Conservation (phyloP, 2,329 filamentous ascomycete species). For the Alternaria consortialis region DNA sequence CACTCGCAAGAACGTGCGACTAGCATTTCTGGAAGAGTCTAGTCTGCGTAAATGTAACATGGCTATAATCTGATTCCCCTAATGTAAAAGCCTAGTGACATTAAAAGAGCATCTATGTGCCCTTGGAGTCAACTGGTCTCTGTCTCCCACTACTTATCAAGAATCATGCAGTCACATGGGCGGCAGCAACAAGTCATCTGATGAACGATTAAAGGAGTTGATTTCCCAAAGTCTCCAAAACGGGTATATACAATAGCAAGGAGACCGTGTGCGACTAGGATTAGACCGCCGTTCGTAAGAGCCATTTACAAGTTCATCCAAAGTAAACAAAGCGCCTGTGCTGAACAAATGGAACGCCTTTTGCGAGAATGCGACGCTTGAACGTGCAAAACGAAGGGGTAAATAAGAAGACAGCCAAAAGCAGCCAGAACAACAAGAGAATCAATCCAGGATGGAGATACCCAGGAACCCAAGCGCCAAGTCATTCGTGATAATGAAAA, state of each 20-base stretch:
- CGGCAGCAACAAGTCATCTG: not conserved
- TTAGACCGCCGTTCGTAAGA: conserved; percentile 3
- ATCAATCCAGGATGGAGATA: not conserved
- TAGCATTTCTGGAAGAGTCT: not conserved
- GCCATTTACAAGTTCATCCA: not conserved
- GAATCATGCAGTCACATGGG: not conserved
- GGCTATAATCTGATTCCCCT: no score
- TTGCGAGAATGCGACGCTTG: conserved; percentile 4
- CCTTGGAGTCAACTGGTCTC: not conserved
- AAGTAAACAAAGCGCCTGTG: not conserved
- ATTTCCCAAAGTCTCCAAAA: not conserved
- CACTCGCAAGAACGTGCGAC: not conserved
- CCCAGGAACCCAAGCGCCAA: not conserved
- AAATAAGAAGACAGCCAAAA: not conserved
- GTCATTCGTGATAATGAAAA: conserved; percentile 14
- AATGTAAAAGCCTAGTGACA: not conserved
- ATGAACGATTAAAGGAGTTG: not conserved
- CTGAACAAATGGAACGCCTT: not conserved
- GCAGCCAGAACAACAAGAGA: not conserved
- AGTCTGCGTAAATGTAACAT: not conserved
- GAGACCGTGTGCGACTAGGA: conserved; percentile 4
- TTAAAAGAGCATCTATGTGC: not conserved
- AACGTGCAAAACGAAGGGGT: conserved; percentile 6
- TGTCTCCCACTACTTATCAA: not conserved
- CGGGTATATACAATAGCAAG: conserved; percentile 4